A percentile compares a stretch with the other conserved stretches of the same genome.
Evolutionary conservation across 768 basidiomycete species (phyloP).

Genomic region (Lentinula lateritia): DNA sequence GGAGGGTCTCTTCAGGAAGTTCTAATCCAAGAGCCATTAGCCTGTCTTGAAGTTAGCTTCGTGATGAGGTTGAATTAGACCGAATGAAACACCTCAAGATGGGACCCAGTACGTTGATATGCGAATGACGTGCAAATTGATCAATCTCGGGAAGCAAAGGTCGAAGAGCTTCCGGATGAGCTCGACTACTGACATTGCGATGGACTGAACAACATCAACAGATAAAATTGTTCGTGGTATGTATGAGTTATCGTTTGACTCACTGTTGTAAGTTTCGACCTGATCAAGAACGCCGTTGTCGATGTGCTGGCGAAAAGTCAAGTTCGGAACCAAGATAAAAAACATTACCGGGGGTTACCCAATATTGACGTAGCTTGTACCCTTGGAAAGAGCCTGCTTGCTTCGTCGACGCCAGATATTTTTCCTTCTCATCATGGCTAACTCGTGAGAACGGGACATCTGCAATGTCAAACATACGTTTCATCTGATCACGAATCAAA

Average conservation of each 20-base stretch:
- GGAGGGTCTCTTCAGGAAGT: conserved; percentile 31
- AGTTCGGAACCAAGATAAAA: neutral
- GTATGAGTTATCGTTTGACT: conserved; percentile 6
- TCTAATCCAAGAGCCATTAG: conserved; percentile 35
- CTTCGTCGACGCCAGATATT: conserved; percentile 31
- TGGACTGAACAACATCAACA: conserved; percentile 21
- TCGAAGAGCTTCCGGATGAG: conserved; percentile 30
- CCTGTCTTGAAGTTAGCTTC: conserved; percentile 12
- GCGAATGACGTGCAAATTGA: conserved; percentile 17
- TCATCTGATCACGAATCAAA: conserved; percentile 21
- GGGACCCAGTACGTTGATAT: conserved; percentile 24
- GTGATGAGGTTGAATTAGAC: neutral
- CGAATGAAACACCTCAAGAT: conserved; percentile 20
- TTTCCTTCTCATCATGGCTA: conserved; percentile 33
- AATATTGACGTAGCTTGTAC: conserved; percentile 46
- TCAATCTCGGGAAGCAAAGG: conserved; percentile 21
- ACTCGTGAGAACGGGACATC: conserved; percentile 37
- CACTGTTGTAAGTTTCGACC: conserved; percentile 37
- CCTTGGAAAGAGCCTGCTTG: conserved; percentile 44
- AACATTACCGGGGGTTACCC: conserved; percentile 23
- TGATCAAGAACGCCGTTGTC: conserved; percentile 35
- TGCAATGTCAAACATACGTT: conserved; percentile 43
- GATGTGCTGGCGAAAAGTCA: conserved; percentile 24
- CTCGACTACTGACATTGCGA: conserved; percentile 23
- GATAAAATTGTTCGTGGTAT: neutral